Conservation (phyloP, 345 rosid genomes). For the Populus euphratica region DNA sequence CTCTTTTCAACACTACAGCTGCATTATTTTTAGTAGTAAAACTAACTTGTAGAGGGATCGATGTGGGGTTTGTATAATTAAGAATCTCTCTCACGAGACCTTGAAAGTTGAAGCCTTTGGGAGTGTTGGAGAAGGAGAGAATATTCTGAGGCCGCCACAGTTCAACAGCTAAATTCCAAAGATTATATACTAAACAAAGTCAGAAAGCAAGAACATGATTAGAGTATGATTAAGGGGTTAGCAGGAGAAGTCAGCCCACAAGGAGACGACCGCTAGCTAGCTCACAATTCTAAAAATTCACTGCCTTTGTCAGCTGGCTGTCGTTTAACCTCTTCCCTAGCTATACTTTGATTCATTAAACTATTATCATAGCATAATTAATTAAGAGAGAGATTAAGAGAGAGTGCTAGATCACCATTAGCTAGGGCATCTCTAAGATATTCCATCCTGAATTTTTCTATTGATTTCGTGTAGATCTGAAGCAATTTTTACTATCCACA, state of each 20-base stretch:
- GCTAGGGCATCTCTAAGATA: background rate
- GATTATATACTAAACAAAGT: conserved; percentile 39
- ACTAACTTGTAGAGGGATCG: too few species aligned
- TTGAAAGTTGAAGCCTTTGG: conserved; percentile 46
- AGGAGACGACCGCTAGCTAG: conserved; percentile 54
- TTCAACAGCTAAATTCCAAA: conserved; percentile 88
- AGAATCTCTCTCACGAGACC: conserved; percentile 30
- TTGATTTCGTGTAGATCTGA: background rate
- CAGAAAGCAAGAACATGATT: conserved; percentile 60
- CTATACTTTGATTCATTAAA: background rate
- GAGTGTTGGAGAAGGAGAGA: conserved; percentile 59
- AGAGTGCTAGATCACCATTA: background rate
- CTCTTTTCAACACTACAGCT: background rate
- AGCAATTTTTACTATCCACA: background rate
- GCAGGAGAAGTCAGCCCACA: conserved; percentile 88
- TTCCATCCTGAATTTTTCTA: background rate
- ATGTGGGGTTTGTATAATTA: conserved; percentile 9
- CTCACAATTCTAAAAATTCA: conserved; percentile 78
- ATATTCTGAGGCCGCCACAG: conserved; percentile 85
- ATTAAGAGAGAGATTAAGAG: too few species aligned
- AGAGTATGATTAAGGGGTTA: conserved; percentile 80
- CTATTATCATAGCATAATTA: background rate
- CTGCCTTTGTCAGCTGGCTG: conserved; percentile 85
- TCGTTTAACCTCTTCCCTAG: conserved; percentile 33
- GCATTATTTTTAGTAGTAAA: background rate